Evolutionary conservation across 345 rosid species (phyloP), one percentile per base, ranked within the genome.

Genomic region (Boechera divaricarpa): DNA sequence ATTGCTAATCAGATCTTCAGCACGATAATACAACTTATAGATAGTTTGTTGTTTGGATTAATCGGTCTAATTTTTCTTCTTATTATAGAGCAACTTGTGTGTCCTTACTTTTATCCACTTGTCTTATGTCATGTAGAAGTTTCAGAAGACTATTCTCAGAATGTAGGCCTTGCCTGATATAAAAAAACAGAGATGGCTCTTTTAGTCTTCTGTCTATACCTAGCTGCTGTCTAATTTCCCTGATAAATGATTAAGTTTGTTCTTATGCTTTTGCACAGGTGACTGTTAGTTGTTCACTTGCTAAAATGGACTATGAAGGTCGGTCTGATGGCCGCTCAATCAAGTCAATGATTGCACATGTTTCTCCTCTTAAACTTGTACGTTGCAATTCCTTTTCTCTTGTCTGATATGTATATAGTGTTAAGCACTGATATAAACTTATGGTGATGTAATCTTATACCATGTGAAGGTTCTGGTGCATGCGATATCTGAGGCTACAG

Each of bases 401-500:
- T 12, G 6, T 47, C 29, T 56, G 24, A 9, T 57, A 44, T 70
- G 15, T 42, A 33, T 5, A 56, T n/a, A 12, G 15, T 26, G 48
- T 18, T 13, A 70, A 29, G 44, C 63, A 67, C 33, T 38, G 36
- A 31, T 15, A 15, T 47, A 10, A 41, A 38, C 59, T 73, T 54
- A 2, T 0, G 8, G 24, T 56, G 31, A 70, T 69, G 51, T 21
- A 69, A 63, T 57, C 9, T 35, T 41, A 49, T 44, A 49, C 44
- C 58, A 42, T 51, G 39, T 76, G 75, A 72, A 91, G 99, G 99
- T 95, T 85, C 82, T 95, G 93, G 91, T 95, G 76, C 99, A 91
- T 31, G 99, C 96, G 79, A 91, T 91, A 77, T 98, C 98, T 4
- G 98, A 95, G 85, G 94, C 98, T 35, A 95, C 98, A 1, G 99